Conservation (phyloP, 768 basidiomycete genomes). For the Collybiopsis luxurians region DNA sequence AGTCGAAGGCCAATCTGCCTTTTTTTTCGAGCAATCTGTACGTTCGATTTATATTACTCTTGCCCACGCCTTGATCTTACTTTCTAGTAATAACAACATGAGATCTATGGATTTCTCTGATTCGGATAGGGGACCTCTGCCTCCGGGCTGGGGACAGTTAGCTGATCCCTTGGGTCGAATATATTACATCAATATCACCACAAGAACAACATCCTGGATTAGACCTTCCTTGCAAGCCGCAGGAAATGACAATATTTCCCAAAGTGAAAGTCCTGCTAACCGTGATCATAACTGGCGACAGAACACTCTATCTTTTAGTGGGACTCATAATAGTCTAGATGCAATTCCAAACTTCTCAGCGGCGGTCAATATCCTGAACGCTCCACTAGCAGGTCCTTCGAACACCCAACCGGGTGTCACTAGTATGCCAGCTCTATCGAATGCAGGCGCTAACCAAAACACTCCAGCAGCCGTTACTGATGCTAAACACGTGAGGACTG, state of each 20-base stretch:
- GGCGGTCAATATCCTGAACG: too few relatives aligned
- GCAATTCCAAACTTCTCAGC: too few relatives aligned
- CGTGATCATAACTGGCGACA: constrained; percentile 85
- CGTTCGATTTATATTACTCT: too few relatives aligned
- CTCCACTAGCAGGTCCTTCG: too few relatives aligned
- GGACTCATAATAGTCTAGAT: constrained; percentile 29
- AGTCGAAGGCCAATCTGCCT: too few relatives aligned
- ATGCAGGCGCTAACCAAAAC: too few relatives aligned
- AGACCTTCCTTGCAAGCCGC: constrained; percentile 78
- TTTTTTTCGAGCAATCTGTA: too few relatives aligned
- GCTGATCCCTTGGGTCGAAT: constrained; percentile 94
- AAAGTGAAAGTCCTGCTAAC: constrained; percentile 78
- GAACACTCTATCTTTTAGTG: constrained; percentile 22
- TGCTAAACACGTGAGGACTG: constrained; percentile 49
- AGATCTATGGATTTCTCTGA: too few relatives aligned
- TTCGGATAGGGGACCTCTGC: constrained; percentile 91
- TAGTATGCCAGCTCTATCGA: too few relatives aligned
- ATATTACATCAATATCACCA: constrained; percentile 99
- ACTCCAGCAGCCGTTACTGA: constrained; percentile 49
- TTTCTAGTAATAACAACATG: too few relatives aligned
- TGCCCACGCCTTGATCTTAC: too few relatives aligned
- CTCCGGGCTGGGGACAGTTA: constrained; percentile 93
- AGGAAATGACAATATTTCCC: constrained; percentile 67
- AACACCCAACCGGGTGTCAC: too few relatives aligned
- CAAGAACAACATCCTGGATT: constrained; percentile 97